A percentile compares a stretch with the other conserved stretches of the same genome.
These are phyloP conservation scores for Clarireedia monteithiana DNA, from an alignment of 2,329 filamentous ascomycete genomes.

Conservation along the genomic window DNA sequence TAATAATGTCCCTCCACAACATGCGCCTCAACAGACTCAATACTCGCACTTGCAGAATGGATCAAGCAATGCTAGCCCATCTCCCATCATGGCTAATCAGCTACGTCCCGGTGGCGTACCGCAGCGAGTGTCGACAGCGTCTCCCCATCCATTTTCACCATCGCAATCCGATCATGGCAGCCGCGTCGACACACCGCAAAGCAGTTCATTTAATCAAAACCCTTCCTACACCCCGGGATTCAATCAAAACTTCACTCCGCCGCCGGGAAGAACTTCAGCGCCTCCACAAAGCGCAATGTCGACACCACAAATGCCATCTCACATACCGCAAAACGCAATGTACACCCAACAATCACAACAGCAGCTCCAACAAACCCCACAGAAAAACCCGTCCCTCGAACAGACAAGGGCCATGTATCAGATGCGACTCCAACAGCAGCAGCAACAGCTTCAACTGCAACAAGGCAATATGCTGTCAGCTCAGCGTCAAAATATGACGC, in stretches of 20 bases:
- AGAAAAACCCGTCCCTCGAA: conserved; percentile 45
- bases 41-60: conserved; percentile 81
- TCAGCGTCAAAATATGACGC: conserved; percentile 39
- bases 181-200: conserved; percentile 61
- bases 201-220: conserved; percentile 58
- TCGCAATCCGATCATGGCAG: conserved; percentile 67
- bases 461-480: conserved; percentile 36
- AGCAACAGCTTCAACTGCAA: conserved; percentile 63
- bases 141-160: conserved; percentile 84
- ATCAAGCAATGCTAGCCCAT: conserved; percentile 80
- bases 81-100: conserved; percentile 84
- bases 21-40: conserved; percentile 53
- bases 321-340: conserved; percentile 31
- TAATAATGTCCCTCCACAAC: conserved; percentile 51
- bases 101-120: conserved; percentile 62
- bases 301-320: conserved; percentile 37
- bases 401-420: conserved; percentile 73
- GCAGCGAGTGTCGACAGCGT: conserved; percentile 82
- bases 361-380: conserved; percentile 36
- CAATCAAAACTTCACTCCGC: conserved; percentile 50
- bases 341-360: conserved; percentile 22
- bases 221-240: conserved; percentile 49
- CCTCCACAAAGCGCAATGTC: conserved; percentile 49
- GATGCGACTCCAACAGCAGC: conserved; percentile 68
- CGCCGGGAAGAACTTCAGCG: conserved; percentile 45